Evolutionary conservation across 2,329 filamentous ascomycete species (phyloP), one percentile per base, ranked within the genome.

Genomic region (Hysterium pulicare): DNA sequence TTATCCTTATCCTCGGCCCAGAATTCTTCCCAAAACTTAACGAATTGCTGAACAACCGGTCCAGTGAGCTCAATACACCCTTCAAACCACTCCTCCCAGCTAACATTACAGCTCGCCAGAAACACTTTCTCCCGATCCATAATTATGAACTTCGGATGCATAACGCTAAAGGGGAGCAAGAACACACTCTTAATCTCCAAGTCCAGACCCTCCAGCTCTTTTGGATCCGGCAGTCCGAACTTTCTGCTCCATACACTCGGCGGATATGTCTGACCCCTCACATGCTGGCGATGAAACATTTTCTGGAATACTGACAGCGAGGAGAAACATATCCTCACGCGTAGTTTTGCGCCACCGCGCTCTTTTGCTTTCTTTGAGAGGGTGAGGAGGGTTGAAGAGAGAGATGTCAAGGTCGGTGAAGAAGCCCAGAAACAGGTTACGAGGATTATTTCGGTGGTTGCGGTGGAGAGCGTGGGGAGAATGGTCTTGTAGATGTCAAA

Each of bases 81-180:
- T 62, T 94, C 88, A 20, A 91, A 83, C 88, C 88, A 94, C n/a
- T 80, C 68, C 64, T 93, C 88, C 86, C 86, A 93, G 57, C 85
- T 90, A 4, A 94, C 80, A 54, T 94, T 94, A 64, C 86, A 90
- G 54, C 84, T 89, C 0, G 87, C 87, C 8, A 93, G 64, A 54
- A 84, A 83, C 0, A 84, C 84, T 2, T 69, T 73, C 23, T 71
- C 63, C 1, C 83, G 76, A 60, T 94, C 88, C 1, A 91, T 65
- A 11, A 93, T 74, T 28, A 91, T 74, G 53, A 87, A 91, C 57
- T 94, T 94, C 0, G 87, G 84, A 59, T 94, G 88, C 81, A 93
- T 86, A n/a, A 94, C 84, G 55, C 86, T 88, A 46, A 93, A 82
- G 0, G 88, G 88, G 2, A 83, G 71, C 48, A 91, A 81, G 64